Percentiles rank a stretch among this genome's conserved stretches.
Evolutionary conservation across 164 flowering plant genomes (phyloP).

Genomic region (Dillenia turbinata): DNA sequence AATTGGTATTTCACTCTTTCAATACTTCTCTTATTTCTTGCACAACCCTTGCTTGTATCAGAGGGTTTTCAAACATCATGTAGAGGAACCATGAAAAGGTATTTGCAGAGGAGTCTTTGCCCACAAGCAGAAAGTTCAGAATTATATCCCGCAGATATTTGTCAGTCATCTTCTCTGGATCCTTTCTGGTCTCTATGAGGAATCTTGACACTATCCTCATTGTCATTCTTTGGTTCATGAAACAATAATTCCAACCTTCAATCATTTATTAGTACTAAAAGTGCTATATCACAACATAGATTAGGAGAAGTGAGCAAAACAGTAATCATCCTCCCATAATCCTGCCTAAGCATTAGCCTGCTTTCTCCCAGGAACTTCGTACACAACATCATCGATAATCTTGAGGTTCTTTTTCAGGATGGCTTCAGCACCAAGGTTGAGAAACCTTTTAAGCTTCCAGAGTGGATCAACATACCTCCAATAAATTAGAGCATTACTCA

Average conservation of each 20-base stretch:
- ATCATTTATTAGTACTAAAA: too few species aligned
- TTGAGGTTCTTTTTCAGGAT: conserved; percentile 40
- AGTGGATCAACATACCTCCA: conserved; percentile 53
- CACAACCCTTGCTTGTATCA: conserved; percentile 49
- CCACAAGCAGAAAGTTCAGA: conserved; percentile 58
- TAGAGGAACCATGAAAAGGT: conserved; percentile 77
- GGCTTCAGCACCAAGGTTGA: conserved; percentile 62
- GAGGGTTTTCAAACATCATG: conserved; percentile 57
- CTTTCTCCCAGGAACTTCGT: conserved; percentile 34
- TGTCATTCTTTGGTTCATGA: conserved; percentile 23
- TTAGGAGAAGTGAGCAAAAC: too few species aligned
- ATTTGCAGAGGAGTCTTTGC: conserved; percentile 53
- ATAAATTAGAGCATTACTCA: conserved; percentile 37
- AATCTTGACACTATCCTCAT: conserved; percentile 64
- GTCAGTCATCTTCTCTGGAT: conserved; percentile 47
- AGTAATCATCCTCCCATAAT: too few species aligned
- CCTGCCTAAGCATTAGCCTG: conserved; percentile 15
- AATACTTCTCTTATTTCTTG: conserved; percentile 36
- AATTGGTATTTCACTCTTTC: not conserved
- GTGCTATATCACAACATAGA: too few species aligned
- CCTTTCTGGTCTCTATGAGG: conserved; percentile 40
- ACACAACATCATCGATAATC: conserved; percentile 43
- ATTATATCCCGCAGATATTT: conserved; percentile 57
- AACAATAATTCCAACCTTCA: not conserved
- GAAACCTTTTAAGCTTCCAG: conserved; percentile 57